These are phyloP conservation scores for Mortierella polycephala DNA, from an alignment of 371 early-diverging fungal genomes.

Conservation along the genomic window DNA sequence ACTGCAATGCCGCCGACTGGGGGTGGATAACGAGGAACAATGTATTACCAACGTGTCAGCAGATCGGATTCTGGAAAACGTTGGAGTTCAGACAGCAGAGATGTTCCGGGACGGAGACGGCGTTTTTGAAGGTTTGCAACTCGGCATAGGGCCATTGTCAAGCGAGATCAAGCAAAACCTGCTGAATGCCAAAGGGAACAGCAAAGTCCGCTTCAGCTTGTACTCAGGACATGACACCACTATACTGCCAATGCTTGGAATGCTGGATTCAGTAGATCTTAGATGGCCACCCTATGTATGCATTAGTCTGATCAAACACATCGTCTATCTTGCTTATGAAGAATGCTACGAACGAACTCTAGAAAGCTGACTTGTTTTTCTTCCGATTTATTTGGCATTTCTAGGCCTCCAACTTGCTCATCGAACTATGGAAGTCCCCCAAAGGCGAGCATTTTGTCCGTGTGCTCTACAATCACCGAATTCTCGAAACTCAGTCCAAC, in stretches of 20 bases:
- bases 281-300: constrained; percentile 71
- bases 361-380: not conserved
- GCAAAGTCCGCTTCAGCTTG: constrained; percentile 54
- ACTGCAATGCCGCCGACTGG: constrained; percentile 56
- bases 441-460: constrained; percentile 57
- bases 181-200: constrained; percentile 40
- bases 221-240: constrained; percentile 71
- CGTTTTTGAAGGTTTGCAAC: constrained; percentile 46
- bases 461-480: constrained; percentile 63
- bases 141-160: constrained; percentile 61
- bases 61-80: constrained; percentile 48
- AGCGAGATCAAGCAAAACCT: constrained; percentile 61
- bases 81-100: constrained; percentile 52
- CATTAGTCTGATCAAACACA: too few species aligned
- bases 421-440: constrained; percentile 65
- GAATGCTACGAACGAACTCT: not conserved
- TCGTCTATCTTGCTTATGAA: not conserved
- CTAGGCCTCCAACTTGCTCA: constrained; percentile 61
- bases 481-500: constrained; percentile 42
- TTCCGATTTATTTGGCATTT: not conserved
- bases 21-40: not conserved
- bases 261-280: constrained; percentile 56
- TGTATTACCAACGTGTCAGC: constrained; percentile 56
- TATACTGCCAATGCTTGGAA: constrained; percentile 57
- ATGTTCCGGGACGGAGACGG: constrained; percentile 57